Evolutionary conservation across 2,329 filamentous ascomycete species (phyloP).

Genomic region (Fusarium sp.): DNA sequence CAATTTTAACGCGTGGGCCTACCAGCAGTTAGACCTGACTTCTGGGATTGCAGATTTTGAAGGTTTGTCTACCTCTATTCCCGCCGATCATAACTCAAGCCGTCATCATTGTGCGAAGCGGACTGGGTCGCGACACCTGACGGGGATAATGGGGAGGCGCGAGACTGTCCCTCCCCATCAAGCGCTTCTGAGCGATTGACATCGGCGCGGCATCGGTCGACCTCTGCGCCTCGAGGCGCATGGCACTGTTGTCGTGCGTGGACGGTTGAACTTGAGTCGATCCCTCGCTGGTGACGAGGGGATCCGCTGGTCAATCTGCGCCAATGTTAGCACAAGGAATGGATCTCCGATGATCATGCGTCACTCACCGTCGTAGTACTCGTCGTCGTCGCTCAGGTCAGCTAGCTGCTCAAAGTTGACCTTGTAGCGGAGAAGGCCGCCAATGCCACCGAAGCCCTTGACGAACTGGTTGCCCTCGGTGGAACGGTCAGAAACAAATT

Average conservation of each 20-base stretch:
- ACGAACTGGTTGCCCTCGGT: constrained; percentile 99
- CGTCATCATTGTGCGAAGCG: constrained; percentile 77
- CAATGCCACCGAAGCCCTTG: constrained; percentile 98
- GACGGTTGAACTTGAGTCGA: constrained; percentile 71
- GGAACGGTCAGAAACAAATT: constrained; percentile 97
- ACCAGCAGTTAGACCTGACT: constrained; percentile 39
- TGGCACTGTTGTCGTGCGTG: constrained; percentile 57
- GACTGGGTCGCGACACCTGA: constrained; percentile 72
- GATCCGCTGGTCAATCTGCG: constrained; percentile 87
- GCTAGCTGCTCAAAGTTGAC: constrained; percentile 99
- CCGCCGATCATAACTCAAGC: constrained; percentile 61
- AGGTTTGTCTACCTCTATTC: constrained; percentile 46
- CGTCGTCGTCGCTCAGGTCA: constrained; percentile 93
- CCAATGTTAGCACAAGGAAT: constrained; percentile 15
- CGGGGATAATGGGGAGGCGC: constrained; percentile 57
- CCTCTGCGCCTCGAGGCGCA: constrained; percentile 55
- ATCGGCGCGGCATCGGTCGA: constrained; percentile 59
- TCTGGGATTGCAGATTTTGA: constrained; percentile 21
- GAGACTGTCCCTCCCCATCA: constrained; percentile 61
- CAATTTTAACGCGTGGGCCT: constrained; percentile 45
- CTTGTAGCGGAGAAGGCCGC: constrained; percentile 97
- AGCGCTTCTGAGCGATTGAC: constrained; percentile 60
- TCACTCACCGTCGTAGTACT: constrained; percentile 80
- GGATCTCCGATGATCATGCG: background rate
- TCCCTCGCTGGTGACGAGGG: constrained; percentile 91